Conservation (phyloP, 306 rosid species). For the Citrullus amarus region DNA sequence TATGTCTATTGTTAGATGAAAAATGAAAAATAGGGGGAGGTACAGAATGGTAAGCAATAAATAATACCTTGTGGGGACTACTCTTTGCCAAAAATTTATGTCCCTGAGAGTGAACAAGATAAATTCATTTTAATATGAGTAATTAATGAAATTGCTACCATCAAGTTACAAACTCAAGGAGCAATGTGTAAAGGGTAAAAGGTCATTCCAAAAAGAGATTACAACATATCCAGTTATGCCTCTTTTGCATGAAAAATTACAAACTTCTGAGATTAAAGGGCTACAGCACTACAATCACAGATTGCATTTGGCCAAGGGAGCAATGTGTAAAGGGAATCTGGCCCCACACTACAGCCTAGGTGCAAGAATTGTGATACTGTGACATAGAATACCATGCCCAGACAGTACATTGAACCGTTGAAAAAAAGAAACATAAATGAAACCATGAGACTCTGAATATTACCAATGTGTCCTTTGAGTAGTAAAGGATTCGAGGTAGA, state of each 20-base stretch:
- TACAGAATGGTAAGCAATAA: not conserved
- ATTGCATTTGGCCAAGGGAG: not conserved
- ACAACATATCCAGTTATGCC: not conserved
- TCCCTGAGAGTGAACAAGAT: slow-evolving; percentile 44
- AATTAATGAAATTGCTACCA: not conserved
- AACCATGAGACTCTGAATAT: slow-evolving; percentile 3
- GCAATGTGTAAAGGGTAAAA: not conserved
- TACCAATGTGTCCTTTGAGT: slow-evolving; percentile 77
- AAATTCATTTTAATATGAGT: slow-evolving; percentile 5
- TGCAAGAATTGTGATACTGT: not conserved
- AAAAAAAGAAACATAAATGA: slow-evolving; percentile 1
- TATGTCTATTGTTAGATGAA: not conserved
- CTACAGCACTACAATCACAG: not conserved
- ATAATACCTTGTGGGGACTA: slow-evolving; percentile 64
- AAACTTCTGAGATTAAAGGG: not conserved
- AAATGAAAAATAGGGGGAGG: not conserved
- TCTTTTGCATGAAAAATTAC: not conserved
- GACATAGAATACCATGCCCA: not conserved
- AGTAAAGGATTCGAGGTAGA: slow-evolving; percentile 76
- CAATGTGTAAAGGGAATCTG: not conserved
- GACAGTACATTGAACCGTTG: not conserved
- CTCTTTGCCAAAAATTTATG: slow-evolving; percentile 51
- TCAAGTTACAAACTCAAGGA: not conserved
- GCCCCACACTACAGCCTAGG: not conserved
- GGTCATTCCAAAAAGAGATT: not conserved